Conservation (phyloP, 1,284 basidiomycete genomes). For the Sanghuangporus baumii region DNA sequence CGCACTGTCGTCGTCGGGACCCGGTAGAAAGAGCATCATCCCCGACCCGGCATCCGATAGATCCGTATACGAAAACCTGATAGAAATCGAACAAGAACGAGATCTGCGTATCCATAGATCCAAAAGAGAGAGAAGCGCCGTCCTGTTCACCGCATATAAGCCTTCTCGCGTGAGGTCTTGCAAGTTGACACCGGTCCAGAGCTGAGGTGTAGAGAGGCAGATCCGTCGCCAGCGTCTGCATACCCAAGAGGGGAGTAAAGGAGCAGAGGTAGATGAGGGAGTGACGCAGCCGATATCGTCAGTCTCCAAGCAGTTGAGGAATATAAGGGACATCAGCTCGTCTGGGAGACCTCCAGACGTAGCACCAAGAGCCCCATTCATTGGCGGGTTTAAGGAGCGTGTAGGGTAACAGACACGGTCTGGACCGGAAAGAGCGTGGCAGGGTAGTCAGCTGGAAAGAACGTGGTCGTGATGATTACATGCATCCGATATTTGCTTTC, state of each 20-base stretch:
- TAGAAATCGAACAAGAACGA: neutral
- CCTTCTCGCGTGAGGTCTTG: neutral
- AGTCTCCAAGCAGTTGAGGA: slow-evolving; percentile 8
- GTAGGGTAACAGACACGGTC: neutral
- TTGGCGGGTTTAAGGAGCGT: neutral
- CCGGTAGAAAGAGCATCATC: slow-evolving; percentile 1
- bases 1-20: neutral
- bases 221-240: slow-evolving; percentile 6
- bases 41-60: neutral
- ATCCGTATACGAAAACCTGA: slow-evolving; percentile 11
- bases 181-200: slow-evolving; percentile 2
- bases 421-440: neutral
- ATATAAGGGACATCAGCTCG: slow-evolving; percentile 4
- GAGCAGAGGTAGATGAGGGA: slow-evolving; percentile 1
- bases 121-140: neutral
- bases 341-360: slow-evolving; percentile 4
- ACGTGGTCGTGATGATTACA: neutral
- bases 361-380: neutral
- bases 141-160: neutral
- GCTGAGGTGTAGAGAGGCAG: slow-evolving; percentile 1
- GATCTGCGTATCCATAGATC: slow-evolving; percentile 8
- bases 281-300: slow-evolving; percentile 8
- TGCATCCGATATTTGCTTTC: too few relatives aligned
- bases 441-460: neutral
- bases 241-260: slow-evolving; percentile 7